Conservation (phyloP, 495 filamentous ascomycete genomes). For the Penicillium robsamsonii region DNA sequence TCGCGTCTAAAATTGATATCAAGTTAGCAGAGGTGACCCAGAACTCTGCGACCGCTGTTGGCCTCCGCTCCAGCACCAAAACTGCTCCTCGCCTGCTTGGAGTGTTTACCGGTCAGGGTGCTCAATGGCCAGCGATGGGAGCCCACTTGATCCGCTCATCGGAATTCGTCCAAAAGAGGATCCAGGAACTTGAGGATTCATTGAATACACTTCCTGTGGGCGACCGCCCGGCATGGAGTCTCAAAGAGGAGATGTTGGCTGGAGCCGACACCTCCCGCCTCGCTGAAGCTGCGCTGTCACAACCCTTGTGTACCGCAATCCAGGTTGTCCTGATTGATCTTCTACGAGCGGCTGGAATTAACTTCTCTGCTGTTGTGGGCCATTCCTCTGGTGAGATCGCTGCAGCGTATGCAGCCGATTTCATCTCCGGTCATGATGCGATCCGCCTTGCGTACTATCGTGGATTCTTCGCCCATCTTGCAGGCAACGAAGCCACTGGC, state of each 20-base stretch:
- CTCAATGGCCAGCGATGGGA: conserved; percentile 1
- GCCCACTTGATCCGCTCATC: neutral
- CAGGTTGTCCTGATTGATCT: conserved; percentile 30
- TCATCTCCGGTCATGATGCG: conserved; percentile 30
- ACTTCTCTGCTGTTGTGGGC: conserved; percentile 22
- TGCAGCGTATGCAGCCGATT: conserved; percentile 35
- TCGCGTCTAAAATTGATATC: neutral
- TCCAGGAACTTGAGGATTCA: neutral
- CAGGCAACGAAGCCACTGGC: conserved; percentile 20
- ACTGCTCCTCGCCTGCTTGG: neutral
- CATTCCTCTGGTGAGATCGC: conserved; percentile 38
- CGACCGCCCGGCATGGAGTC: neutral
- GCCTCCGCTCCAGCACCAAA: neutral
- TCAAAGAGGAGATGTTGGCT: neutral
- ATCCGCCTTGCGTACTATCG: conserved; percentile 52
- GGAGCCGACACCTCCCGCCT: neutral
- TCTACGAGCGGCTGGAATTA: conserved; percentile 15
- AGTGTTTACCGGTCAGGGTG: neutral
- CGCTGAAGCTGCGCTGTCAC: conserved; percentile 29
- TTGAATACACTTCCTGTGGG: neutral
- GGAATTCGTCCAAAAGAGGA: neutral
- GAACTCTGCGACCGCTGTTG: neutral
- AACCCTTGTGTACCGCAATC: conserved; percentile 39
- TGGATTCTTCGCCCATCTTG: conserved; percentile 25
- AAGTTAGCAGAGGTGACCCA: neutral